These are phyloP conservation scores for Hyaloscypha finlandica DNA, from an alignment of 495 filamentous ascomycete genomes.

Conservation along the genomic window DNA sequence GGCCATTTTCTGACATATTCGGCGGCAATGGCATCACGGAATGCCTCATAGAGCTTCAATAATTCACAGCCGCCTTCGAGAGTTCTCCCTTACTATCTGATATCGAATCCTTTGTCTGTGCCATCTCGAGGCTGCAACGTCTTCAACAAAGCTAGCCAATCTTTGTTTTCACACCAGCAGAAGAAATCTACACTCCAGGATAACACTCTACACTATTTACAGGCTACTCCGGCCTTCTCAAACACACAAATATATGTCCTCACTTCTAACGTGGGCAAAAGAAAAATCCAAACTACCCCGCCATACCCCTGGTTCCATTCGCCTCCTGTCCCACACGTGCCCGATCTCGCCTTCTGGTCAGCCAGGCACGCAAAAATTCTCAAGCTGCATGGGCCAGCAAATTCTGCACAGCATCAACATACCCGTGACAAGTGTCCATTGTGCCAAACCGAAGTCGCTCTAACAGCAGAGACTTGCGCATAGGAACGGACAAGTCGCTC, in stretches of 20 bases:
- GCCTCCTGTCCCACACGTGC: slow-evolving; percentile 22
- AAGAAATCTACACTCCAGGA: no score
- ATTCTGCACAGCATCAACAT: slow-evolving; percentile 11
- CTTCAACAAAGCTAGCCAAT: no score
- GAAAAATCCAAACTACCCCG: slow-evolving; percentile 5
- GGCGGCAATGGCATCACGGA: no score
- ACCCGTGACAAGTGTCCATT: not conserved
- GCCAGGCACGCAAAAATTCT: slow-evolving; percentile 29
- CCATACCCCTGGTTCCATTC: not conserved
- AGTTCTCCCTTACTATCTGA: no score
- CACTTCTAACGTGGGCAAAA: not conserved
- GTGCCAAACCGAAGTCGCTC: slow-evolving; percentile 5
- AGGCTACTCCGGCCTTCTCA: no score
- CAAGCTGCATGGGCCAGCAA: slow-evolving; percentile 22
- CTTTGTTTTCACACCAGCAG: no score
- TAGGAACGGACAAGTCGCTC: not conserved
- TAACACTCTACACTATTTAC: no score
- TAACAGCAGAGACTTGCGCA: not conserved
- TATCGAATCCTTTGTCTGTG: no score
- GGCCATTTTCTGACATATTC: not conserved
- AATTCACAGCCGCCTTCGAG: no score
- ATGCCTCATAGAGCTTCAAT: no score
- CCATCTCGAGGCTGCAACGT: no score
- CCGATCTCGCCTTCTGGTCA: slow-evolving; percentile 13
- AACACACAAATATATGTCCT: not conserved